phyloP scores from a whole-genome alignment of 441 rosid genomes.

The Macaranga tanarius region DNA sequence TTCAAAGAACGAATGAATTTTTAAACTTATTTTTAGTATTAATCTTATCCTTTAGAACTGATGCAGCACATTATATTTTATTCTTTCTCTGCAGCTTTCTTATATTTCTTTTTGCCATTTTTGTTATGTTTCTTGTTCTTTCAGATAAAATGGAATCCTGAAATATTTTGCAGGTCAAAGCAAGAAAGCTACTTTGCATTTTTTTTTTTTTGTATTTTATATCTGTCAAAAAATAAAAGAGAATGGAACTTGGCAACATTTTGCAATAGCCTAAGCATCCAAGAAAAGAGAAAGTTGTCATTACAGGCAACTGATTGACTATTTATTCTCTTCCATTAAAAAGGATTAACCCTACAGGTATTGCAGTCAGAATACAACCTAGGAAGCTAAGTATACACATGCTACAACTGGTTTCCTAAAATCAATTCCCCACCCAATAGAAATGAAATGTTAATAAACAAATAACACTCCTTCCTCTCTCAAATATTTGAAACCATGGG shows the following conservation, averaged over 20 bases:
- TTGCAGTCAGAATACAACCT: conserved; percentile 19
- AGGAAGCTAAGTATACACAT: conserved; percentile 30
- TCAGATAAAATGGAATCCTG: too few species aligned
- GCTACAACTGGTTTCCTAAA: conserved; percentile 34
- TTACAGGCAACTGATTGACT: background rate
- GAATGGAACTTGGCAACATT: background rate
- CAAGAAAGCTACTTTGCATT: too few species aligned
- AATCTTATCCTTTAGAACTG: too few species aligned
- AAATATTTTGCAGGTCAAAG: too few species aligned
- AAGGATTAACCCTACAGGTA: background rate
- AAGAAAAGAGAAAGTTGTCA: background rate
- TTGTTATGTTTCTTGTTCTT: too few species aligned
- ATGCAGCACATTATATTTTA: too few species aligned
- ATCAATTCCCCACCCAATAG: conserved; percentile 16
- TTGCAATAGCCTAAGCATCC: background rate
- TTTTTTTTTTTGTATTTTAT: too few species aligned
- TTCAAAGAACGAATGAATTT: too few species aligned
- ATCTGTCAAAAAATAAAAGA: too few species aligned
- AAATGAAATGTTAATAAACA: conserved; percentile 12
- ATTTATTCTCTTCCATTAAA: background rate
- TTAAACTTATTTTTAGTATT: too few species aligned
- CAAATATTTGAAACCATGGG: conserved; percentile 10
- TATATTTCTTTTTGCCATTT: too few species aligned
- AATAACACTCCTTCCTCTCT: conserved; percentile 8
- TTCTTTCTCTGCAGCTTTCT: too few species aligned